Percentiles rank a stretch among this genome's conserved stretches.
phyloP scores from a whole-genome alignment of 2,329 filamentous ascomycete genomes.

The Didymella segeticola region DNA sequence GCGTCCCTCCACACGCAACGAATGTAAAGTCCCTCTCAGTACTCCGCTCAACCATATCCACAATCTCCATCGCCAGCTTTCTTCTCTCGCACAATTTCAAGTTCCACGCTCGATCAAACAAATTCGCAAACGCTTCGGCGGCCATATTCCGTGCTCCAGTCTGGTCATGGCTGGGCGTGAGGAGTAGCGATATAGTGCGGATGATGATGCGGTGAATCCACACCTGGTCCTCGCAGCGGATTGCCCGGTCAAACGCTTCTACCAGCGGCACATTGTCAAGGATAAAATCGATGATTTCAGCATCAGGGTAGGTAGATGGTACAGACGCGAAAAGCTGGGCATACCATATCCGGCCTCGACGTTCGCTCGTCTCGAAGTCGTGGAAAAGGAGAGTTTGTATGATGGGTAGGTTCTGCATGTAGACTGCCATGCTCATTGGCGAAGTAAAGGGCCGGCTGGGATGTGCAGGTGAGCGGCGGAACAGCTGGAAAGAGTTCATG shows the following conservation, averaged over 20 bases:
- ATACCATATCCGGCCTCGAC: conserved; percentile 16
- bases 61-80: background rate
- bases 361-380: conserved; percentile 2
- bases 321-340: conserved; percentile 12
- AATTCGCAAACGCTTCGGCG: conserved; percentile 5
- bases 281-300: conserved; percentile 8
- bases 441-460: conserved; percentile 16
- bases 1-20: conserved; percentile 12
- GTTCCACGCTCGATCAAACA: conserved; percentile 15
- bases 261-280: conserved; percentile 17
- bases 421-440: conserved; percentile 13
- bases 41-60: conserved; percentile 8
- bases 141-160: conserved; percentile 5
- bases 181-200: conserved; percentile 5
- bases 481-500: conserved; percentile 12
- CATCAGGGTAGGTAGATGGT: background rate
- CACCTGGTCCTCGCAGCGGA: conserved; percentile 7
- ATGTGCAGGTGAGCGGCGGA: conserved; percentile 10
- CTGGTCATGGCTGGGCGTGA: background rate
- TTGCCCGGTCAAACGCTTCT: conserved; percentile 12
- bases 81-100: conserved; percentile 5
- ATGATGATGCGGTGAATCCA: conserved; percentile 17
- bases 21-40: conserved; percentile 16
- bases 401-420: background rate
- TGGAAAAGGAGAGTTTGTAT: conserved; percentile 11